Conservation (phyloP, 2,329 filamentous ascomycete genomes). For the Xylariaceae sp. region DNA sequence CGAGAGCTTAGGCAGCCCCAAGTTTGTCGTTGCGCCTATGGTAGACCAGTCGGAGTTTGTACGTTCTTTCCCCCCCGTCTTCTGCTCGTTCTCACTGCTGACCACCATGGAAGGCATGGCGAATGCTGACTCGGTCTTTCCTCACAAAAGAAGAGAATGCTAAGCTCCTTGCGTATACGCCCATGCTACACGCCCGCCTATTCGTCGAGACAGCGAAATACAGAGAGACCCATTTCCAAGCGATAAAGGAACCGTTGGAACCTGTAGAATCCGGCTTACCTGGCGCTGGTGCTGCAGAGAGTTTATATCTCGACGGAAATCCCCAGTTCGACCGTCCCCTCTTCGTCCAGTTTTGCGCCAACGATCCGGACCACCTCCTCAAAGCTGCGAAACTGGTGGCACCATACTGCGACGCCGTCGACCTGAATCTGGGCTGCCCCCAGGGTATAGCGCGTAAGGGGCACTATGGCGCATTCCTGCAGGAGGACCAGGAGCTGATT, state of each 20-base stretch:
- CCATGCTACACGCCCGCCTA: slow-evolving; percentile 92
- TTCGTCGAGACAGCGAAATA: slow-evolving; percentile 74
- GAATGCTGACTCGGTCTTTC: slow-evolving; percentile 91
- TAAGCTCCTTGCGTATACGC: slow-evolving; percentile 78
- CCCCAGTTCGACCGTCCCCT: slow-evolving; percentile 78
- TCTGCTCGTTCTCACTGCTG: not conserved
- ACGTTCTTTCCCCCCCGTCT: slow-evolving; percentile 32
- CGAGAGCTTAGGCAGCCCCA: slow-evolving; percentile 87
- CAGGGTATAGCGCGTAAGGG: slow-evolving; percentile 91
- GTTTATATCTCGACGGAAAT: slow-evolving; percentile 76
- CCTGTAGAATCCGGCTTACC: slow-evolving; percentile 17
- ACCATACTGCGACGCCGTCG: slow-evolving; percentile 89
- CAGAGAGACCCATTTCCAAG: slow-evolving; percentile 75
- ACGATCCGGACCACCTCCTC: slow-evolving; percentile 74
- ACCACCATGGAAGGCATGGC: slow-evolving; percentile 67
- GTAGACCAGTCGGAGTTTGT: slow-evolving; percentile 98
- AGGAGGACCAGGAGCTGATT: slow-evolving; percentile 85
- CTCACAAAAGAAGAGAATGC: slow-evolving; percentile 60
- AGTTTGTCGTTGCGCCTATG: slow-evolving; percentile 90
- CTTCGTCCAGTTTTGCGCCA: slow-evolving; percentile 95
- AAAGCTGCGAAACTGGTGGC: slow-evolving; percentile 71
- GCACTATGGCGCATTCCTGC: slow-evolving; percentile 88
- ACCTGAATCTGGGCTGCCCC: slow-evolving; percentile 91
- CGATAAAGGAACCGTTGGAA: slow-evolving; percentile 37
- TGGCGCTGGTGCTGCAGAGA: slow-evolving; percentile 2